Conservation (phyloP, 768 basidiomycete species). For the Tremella mesenterica region DNA sequence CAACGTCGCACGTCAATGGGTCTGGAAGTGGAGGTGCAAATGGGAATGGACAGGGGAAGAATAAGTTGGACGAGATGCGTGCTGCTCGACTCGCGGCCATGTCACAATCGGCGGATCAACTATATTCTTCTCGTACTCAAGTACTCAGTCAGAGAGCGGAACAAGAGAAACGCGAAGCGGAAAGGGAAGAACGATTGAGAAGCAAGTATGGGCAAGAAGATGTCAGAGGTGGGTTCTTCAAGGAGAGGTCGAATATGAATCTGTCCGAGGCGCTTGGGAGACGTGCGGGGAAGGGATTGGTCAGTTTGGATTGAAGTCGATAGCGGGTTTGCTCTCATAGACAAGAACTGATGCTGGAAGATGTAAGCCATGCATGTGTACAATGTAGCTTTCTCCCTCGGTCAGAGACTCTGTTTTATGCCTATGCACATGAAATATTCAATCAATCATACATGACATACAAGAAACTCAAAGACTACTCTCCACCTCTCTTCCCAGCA, state of each 20-base stretch:
- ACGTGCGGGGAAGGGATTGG: constrained; percentile 41
- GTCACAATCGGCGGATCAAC: constrained; percentile 60
- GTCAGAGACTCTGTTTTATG: too few relatives aligned
- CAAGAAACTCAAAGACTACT: too few relatives aligned
- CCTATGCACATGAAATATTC: too few relatives aligned
- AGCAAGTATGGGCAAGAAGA: constrained; percentile 54
- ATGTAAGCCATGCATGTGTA: background rate
- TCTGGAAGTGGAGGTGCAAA: background rate
- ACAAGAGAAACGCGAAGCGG: constrained; percentile 69
- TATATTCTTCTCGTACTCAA: constrained; percentile 62
- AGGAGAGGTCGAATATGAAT: constrained; percentile 54
- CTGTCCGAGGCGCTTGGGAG: constrained; percentile 40
- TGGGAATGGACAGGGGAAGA: constrained; percentile 3
- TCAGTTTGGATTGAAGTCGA: background rate
- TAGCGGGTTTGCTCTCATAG: background rate
- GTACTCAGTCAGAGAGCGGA: constrained; percentile 61
- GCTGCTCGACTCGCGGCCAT: constrained; percentile 85
- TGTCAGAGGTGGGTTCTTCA: constrained; percentile 72
- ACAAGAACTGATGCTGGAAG: background rate
- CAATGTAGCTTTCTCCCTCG: too few relatives aligned
- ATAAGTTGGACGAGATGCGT: constrained; percentile 47
- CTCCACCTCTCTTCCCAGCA: constrained; percentile 46
- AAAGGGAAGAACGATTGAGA: constrained; percentile 60
- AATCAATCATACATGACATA: too few relatives aligned
- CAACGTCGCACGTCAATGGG: background rate